Percentiles rank a stretch among this genome's conserved stretches.
These are phyloP conservation scores for Areca catechu DNA, from an alignment of 176 grass and related monocot genomes.

Conservation along the genomic window DNA sequence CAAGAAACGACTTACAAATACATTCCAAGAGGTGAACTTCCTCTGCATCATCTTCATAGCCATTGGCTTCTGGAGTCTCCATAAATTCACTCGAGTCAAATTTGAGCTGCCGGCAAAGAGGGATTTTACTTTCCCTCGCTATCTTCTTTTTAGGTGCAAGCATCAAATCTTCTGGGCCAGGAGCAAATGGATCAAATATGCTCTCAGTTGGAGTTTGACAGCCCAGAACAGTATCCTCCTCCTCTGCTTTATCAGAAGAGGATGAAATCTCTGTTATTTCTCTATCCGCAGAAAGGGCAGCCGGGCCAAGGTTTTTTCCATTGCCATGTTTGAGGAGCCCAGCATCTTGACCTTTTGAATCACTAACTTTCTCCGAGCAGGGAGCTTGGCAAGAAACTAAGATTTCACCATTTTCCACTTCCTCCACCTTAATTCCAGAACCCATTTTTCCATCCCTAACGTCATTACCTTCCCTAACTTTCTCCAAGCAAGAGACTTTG, in stretches of 20 bases:
- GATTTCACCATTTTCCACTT: constrained; percentile 10
- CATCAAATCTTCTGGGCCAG: constrained; percentile 22
- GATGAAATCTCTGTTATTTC: constrained; percentile 18
- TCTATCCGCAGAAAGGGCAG: constrained; percentile 1
- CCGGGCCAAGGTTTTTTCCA: constrained; percentile 5
- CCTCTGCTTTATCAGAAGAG: constrained; percentile 6
- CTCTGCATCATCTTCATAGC: constrained; percentile 15
- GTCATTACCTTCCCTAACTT: background rate
- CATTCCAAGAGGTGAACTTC: constrained; percentile 19
- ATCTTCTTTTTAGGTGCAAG: constrained; percentile 19
- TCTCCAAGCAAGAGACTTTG: constrained; percentile 1
- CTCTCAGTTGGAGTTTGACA: constrained; percentile 17
- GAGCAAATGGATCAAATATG: constrained; percentile 23
- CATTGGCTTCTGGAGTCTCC: constrained; percentile 21
- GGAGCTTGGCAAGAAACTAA: constrained; percentile 7
- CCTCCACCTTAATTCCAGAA: constrained; percentile 6
- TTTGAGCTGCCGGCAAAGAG: constrained; percentile 6
- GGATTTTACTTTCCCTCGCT: constrained; percentile 8
- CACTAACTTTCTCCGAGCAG: constrained; percentile 17
- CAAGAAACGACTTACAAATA: constrained; percentile 28
- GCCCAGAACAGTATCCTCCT: constrained; percentile 1
- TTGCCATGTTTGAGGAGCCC: constrained; percentile 11
- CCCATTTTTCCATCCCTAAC: constrained; percentile 6
- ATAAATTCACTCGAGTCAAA: constrained; percentile 18
- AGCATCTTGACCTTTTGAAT: background rate